Percentiles rank a stretch among this genome's conserved stretches.
Conservation (phyloP, 768 basidiomycete species). For the Hygrophorus russula region DNA sequence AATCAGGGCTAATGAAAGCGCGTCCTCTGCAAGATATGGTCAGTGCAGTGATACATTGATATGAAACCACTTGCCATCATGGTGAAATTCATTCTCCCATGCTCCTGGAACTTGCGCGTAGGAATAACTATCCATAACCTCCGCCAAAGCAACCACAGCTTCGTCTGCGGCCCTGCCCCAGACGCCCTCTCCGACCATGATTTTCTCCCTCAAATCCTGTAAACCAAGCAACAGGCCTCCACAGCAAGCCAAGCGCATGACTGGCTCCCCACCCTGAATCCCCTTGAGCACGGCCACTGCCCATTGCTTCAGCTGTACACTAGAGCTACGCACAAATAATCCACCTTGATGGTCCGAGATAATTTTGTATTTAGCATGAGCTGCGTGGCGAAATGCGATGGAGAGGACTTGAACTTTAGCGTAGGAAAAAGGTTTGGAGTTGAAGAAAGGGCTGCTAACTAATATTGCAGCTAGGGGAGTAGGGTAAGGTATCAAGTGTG, state of each 20-base stretch:
- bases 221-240: slow-evolving; percentile 57
- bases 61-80: slow-evolving; percentile 19
- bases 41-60: not conserved
- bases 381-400: slow-evolving; percentile 49
- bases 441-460: slow-evolving; percentile 46
- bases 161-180: slow-evolving; percentile 49
- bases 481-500: slow-evolving; percentile 35
- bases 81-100: slow-evolving; percentile 65
- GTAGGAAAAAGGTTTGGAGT: slow-evolving; percentile 25
- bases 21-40: slow-evolving; percentile 19
- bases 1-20: slow-evolving; percentile 40
- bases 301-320: slow-evolving; percentile 40
- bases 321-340: slow-evolving; percentile 25
- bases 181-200: slow-evolving; percentile 8
- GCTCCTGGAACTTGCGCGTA: slow-evolving; percentile 19
- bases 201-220: slow-evolving; percentile 33
- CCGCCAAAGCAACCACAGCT: slow-evolving; percentile 57
- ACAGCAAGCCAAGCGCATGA: slow-evolving; percentile 50
- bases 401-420: slow-evolving; percentile 37
- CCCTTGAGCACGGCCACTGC: slow-evolving; percentile 39
- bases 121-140: slow-evolving; percentile 54
- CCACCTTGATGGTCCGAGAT: slow-evolving; percentile 21
- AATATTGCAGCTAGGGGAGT: slow-evolving; percentile 47
- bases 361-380: slow-evolving; percentile 38
- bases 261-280: slow-evolving; percentile 53